phyloP scores from a whole-genome alignment of 177 flowering plant species.

The Vitis hybrid region DNA sequence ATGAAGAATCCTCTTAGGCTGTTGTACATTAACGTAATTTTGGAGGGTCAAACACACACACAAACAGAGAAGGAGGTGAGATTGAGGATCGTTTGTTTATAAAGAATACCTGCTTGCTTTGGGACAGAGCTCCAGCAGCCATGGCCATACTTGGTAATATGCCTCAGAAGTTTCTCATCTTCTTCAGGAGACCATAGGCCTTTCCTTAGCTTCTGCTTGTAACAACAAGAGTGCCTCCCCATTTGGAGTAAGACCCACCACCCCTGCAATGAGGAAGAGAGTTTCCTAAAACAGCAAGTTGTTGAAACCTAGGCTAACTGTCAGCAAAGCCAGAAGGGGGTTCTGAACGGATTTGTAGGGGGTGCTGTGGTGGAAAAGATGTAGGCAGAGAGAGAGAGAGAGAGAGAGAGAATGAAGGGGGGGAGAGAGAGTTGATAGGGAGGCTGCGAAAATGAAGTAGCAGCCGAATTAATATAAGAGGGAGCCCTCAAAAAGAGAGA shows the following conservation, averaged over 20 bases:
- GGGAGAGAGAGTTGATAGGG: slow-evolving; percentile 5
- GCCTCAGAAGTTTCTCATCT: slow-evolving; percentile 36
- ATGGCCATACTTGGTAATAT: slow-evolving; percentile 39
- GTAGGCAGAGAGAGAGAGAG: neutral
- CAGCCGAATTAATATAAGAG: slow-evolving; percentile 23
- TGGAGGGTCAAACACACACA: neutral
- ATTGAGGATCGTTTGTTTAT: too few species aligned
- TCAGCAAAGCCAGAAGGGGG: slow-evolving; percentile 11
- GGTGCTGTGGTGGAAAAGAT: slow-evolving; percentile 9
- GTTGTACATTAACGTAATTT: neutral
- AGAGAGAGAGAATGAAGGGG: slow-evolving; percentile 7
- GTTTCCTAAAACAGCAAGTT: slow-evolving; percentile 15
- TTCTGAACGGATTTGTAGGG: neutral
- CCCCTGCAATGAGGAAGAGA: slow-evolving; percentile 1
- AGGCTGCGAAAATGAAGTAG: slow-evolving; percentile 27
- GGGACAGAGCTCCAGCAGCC: slow-evolving; percentile 47
- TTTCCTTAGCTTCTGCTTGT: slow-evolving; percentile 41
- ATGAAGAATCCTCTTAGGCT: too few species aligned
- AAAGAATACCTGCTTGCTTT: slow-evolving; percentile 32
- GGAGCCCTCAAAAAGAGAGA: slow-evolving; percentile 14
- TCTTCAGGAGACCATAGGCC: slow-evolving; percentile 45
- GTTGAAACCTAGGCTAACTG: slow-evolving; percentile 21
- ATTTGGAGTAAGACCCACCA: slow-evolving; percentile 16
- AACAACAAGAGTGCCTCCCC: slow-evolving; percentile 40
- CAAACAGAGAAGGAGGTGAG: neutral